A percentile compares a stretch with the other conserved stretches of the same genome.
These are phyloP conservation scores for Cyclotella kingstonii DNA, from an alignment of 108 stramenopile species.

Conservation along the genomic window DNA sequence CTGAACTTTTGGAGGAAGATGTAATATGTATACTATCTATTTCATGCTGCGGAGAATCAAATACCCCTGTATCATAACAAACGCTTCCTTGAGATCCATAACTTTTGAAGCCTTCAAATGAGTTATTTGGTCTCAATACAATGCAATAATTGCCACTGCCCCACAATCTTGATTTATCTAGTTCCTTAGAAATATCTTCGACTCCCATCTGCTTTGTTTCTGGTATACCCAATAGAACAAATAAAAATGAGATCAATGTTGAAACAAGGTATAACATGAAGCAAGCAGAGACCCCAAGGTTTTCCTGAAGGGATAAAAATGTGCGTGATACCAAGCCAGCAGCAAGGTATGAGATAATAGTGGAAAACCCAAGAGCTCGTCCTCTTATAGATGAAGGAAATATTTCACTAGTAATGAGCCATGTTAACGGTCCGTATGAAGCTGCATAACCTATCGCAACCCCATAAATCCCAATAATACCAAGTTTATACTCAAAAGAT, in stretches of 20 bases:
- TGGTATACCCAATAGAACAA: conserved; percentile 60
- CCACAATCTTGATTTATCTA: conserved; percentile 63
- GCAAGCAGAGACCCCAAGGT: conserved; percentile 38
- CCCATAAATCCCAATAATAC: conserved; percentile 54
- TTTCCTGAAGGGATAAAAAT: conserved; percentile 46
- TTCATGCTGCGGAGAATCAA: too few species aligned
- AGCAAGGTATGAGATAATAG: conserved; percentile 50
- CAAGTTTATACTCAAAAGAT: conserved; percentile 26
- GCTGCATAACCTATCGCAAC: conserved; percentile 70
- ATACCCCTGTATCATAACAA: too few species aligned
- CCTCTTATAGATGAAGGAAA: conserved; percentile 73
- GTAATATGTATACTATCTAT: too few species aligned
- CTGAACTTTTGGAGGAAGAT: too few species aligned
- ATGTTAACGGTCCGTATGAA: conserved; percentile 68
- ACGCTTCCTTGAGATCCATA: too few species aligned
- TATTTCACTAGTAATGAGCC: conserved; percentile 68
- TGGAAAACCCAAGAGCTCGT: conserved; percentile 53
- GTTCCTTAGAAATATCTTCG: conserved; percentile 44
- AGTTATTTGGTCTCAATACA: too few species aligned
- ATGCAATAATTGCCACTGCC: too few species aligned
- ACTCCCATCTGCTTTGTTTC: conserved; percentile 61
- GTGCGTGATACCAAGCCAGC: conserved; percentile 60
- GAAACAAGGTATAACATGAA: conserved; percentile 57
- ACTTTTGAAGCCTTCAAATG: too few species aligned
- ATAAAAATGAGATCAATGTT: conserved; percentile 45